Evolutionary conservation across 163 green algal genomes (phyloP).

Genomic region (Scenedesmus sp.): DNA sequence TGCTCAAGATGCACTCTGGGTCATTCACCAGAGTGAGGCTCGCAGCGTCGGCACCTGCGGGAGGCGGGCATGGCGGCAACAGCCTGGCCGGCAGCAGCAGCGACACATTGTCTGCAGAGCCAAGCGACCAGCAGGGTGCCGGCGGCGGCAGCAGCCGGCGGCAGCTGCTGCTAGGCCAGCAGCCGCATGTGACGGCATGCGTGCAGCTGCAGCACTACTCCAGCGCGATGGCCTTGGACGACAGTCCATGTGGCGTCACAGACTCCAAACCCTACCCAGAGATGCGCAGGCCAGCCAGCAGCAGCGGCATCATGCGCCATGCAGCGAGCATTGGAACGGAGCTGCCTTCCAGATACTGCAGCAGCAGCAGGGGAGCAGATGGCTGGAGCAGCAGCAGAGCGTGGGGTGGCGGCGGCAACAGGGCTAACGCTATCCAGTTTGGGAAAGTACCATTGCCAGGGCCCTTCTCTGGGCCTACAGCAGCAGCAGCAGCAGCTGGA

Average conservation of each 20-base stretch:
- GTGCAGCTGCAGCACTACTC: conserved; percentile 26
- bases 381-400: conserved; percentile 1
- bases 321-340: conserved; percentile 8
- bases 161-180: neutral
- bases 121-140: neutral
- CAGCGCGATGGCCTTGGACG: neutral
- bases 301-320: neutral
- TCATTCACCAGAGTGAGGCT: conserved; percentile 39
- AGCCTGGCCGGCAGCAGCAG: neutral
- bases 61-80: neutral
- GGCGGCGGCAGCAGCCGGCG: neutral
- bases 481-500: conserved; percentile 7
- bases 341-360: neutral
- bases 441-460: neutral
- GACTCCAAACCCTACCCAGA: neutral
- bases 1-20: conserved; percentile 20
- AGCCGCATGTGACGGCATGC: neutral
- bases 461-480: neutral
- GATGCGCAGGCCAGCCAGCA: neutral
- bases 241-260: neutral
- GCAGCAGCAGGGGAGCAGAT: neutral
- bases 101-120: neutral
- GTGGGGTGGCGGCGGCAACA: neutral
- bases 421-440: neutral
- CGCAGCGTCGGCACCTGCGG: conserved; percentile 27